Evolutionary conservation across 2,329 filamentous ascomycete genomes (phyloP).

Genomic region (Calonectria pseudoreteaudii): DNA sequence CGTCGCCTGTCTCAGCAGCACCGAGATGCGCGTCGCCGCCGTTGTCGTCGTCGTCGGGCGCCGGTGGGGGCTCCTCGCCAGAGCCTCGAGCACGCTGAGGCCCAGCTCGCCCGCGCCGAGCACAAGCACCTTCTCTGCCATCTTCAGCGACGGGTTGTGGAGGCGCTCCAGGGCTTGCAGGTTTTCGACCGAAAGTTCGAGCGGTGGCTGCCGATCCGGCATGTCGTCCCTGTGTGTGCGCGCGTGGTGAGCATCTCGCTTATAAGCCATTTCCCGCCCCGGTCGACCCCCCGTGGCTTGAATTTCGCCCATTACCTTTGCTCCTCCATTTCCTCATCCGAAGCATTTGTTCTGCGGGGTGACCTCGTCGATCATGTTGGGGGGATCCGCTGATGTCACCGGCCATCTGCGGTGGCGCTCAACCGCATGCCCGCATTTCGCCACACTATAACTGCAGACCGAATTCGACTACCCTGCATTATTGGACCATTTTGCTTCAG

Average conservation of each 20-base stretch:
- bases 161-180: conserved; percentile 40
- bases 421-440: conserved; percentile 17
- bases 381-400: conserved; percentile 35
- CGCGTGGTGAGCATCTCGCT: conserved; percentile 12
- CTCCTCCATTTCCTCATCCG: conserved; percentile 2
- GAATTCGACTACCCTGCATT: background rate
- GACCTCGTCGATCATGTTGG: conserved; percentile 27
- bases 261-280: conserved; percentile 23
- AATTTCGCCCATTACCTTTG: background rate
- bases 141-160: conserved; percentile 34
- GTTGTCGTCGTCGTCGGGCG: too few relatives aligned
- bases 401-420: conserved; percentile 27
- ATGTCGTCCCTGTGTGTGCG: conserved; percentile 24
- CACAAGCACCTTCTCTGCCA: conserved; percentile 61
- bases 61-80: conserved; percentile 59
- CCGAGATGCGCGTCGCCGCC: conserved; percentile 55
- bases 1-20: conserved; percentile 65
- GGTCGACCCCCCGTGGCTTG: background rate
- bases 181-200: conserved; percentile 42
- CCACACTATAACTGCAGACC: background rate
- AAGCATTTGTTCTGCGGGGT: background rate
- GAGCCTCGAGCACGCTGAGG: conserved; percentile 62
- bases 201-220: conserved; percentile 30
- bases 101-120: conserved; percentile 77
- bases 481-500: background rate